Evolutionary conservation across 2,329 filamentous ascomycete species (phyloP), one percentile per base, ranked within the genome.

Genomic region (Diaporthe velutina): DNA sequence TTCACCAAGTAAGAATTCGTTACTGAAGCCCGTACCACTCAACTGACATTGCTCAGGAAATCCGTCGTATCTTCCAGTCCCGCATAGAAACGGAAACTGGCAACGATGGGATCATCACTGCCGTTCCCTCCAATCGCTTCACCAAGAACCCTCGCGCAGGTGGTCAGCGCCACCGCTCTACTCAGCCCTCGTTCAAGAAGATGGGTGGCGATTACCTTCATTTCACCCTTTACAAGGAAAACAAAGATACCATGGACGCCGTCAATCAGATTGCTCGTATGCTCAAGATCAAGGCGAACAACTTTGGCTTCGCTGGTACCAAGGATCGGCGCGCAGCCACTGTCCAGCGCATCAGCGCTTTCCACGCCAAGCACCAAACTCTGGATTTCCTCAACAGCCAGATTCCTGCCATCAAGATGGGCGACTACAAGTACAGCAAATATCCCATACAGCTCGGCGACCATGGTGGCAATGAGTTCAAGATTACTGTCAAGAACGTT

Each of bases 161-260:
- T 12, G 79, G 81, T 22, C 80, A 83, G 57, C 73, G 75, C 30
- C 60, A 66, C 13, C 73, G 75, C 10, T 72, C 68, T 38, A 72
- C 68, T 15, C 73, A 74, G 38, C 73, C 73, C 12, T 76, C 75
- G 3, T 76, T 76, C 25, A 72, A 76, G 48, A 70, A 77, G 78
- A 79, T 74, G 76, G 83, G 88, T n/a, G 95, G 94, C 25, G 93
- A 95, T 66, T 97, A 95, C 82, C 86, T 98, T 19, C 95, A 98
- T 83, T 98, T 98, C 82, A 96, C 94, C 0, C 88, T 98, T 70
- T 97, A 96, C 90, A 98, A 98, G 85, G 96, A 98, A 85, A 98
- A 98, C 85, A 96, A 96, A 81, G 96, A 98, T 81, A 98, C 96
- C 1, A 97, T 98, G 94, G 96, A 98, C 79, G 93, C 95, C 0